Base-by-base conservation (phyloP, 192 early-diverging fungal genomes). In the Backusella westeae region DNA sequence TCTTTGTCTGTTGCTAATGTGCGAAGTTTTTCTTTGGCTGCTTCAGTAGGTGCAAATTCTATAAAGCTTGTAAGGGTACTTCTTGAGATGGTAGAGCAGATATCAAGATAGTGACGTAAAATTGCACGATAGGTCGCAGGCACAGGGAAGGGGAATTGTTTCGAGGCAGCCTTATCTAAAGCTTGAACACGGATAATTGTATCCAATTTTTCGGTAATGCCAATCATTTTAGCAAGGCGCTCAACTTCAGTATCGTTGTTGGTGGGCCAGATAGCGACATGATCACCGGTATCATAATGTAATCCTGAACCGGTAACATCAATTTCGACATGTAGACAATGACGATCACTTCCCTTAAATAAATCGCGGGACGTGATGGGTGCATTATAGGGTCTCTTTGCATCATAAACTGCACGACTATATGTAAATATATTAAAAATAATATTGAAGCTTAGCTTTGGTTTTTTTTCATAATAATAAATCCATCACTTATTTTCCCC, bases 301-400 rank as follows among this genome's bases (percentile, higher is more conserved):
- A 98, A 85, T 10, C 92, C 91, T 15, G 90, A 92, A 39, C 90
- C 95, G 35, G 88, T 79, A 63, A 98, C 84, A 69, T 97, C 95
- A 21, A 99, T 85, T 76, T 99, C 98, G 74, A 98, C 81, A 75
- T 99, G 98, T 71, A 97, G 80, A 83, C 96, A 94, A 72, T 95
- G 89, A 46, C 98, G 93, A 73, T 90, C 87, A 35, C 88, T 77
- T 17, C 76, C 52, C 56, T 85, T 85, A 70, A 95, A 96, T 41
- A 98, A 82, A 46, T 94, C 89, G 10, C 80, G 80, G 17, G 91
- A 88, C 12, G 69, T 74, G 35, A 98, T 86, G 26, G 87, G 87
- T 14, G 95, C 92, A 56, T 87, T 81, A 79, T 87, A 96, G 52
- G 97, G 97, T 73, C 96, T 90, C 80, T 95, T 98, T 63, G 89